Evolutionary conservation across 1,139 yeast species (phyloP).

Genomic region (Pichia sp.): DNA sequence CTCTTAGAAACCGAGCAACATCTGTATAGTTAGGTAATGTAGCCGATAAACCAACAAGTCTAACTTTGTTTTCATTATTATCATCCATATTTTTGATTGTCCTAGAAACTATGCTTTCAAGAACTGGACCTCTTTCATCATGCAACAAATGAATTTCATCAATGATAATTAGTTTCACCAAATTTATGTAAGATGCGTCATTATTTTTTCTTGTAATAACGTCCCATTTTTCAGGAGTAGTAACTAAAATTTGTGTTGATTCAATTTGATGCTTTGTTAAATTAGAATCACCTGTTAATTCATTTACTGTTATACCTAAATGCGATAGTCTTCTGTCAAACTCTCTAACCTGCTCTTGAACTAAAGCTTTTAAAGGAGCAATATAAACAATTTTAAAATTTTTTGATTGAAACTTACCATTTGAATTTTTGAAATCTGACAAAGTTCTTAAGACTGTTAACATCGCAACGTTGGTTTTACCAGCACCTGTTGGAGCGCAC

Average conservation of each 20-base stretch:
- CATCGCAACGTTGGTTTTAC: conserved; percentile 94
- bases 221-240: conserved; percentile 87
- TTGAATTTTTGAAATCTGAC: conserved; percentile 44
- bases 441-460: conserved; percentile 62
- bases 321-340: conserved; percentile 63
- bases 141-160: conserved; percentile 93
- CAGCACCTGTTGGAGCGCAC: conserved; percentile 99
- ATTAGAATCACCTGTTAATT: conserved; percentile 85
- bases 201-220: conserved; percentile 78
- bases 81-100: conserved; percentile 43
- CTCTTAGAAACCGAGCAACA: conserved; percentile 77
- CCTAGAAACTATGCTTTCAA: conserved; percentile 82
- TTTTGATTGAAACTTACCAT: conserved; percentile 46
- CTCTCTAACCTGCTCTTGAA: conserved; percentile 90
- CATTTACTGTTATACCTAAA: conserved; percentile 71
- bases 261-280: conserved; percentile 70
- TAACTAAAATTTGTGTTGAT: conserved; percentile 77
- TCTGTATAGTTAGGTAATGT: conserved; percentile 87
- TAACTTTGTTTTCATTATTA: conserved; percentile 39
- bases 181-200: conserved; percentile 54
- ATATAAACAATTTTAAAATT: conserved; percentile 78
- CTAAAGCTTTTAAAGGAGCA: conserved; percentile 92
- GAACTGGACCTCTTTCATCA: conserved; percentile 92
- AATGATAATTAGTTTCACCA: conserved; percentile 70
- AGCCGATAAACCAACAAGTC: conserved; percentile 87